Base-by-base conservation (phyloP, 2,329 filamentous ascomycete species). In the Trichophyton equinum region DNA sequence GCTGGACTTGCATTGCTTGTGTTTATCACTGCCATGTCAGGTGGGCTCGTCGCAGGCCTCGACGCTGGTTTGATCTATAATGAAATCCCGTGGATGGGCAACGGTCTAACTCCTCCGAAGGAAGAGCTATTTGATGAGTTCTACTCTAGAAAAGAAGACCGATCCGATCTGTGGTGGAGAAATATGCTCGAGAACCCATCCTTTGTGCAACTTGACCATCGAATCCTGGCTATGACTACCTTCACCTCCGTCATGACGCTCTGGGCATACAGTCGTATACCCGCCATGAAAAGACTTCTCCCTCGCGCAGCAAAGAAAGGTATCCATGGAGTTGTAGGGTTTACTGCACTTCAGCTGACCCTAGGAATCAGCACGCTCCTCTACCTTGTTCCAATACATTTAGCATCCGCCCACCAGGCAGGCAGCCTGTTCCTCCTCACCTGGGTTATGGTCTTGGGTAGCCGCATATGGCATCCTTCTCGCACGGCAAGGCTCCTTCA, bases 11-110 rank as follows among this genome's bases (percentile, higher is more conserved):
- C 86, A 7, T 78, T 80, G 2, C 82, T 99, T 27, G 85, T 95
- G 67, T 97, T 96, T 75, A 79, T 82, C 38, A 99, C 94, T 3
- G 91, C 89, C 69, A 89, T 99, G 82, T 96, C 94, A 3, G 94
- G 92, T 60, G 92, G 86, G 4, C 82, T 99, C 1, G 94, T 99
- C 36, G 94, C 94, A 5, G 94, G 94, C 36, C 85, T 99, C 13
- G 94, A 99, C 71, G 94, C 94, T 7, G 94, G 94, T 7, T 81
- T 99, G 61, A 97, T 99, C 75, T 99, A 99, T 80, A 99, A 99
- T 73, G 91, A 99, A 74, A 97, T 99, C 73, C 94, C 94, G 5
- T 89, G 83, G 75, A 99, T 99, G 94, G 94, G 94, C 7, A 75
- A 84, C 2, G 90, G 91, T 9, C 77, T 95, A 22, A 81, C 89